phyloP scores from a whole-genome alignment of 495 filamentous ascomycete species.

The Glarea lozoyensis region DNA sequence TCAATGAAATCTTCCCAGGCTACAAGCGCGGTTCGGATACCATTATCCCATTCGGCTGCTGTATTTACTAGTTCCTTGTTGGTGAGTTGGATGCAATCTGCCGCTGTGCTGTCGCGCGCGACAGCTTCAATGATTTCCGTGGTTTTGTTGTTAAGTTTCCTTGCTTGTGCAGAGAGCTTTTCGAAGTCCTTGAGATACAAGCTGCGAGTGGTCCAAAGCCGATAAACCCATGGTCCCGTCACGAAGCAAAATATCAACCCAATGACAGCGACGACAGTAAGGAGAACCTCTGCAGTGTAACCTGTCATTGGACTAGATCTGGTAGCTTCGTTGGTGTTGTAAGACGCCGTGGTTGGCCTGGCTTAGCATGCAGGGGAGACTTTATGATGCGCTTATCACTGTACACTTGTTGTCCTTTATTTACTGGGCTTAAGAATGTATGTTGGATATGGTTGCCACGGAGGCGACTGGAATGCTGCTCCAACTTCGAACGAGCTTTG shows the following conservation, averaged over 20 bases:
- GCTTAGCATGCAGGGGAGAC: too few relatives aligned
- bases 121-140: neutral
- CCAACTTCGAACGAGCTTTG: too few relatives aligned
- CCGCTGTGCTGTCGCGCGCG: neutral
- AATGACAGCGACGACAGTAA: neutral
- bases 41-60: conserved; percentile 8
- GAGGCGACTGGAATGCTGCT: too few relatives aligned
- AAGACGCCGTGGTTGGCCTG: too few relatives aligned
- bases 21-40: conserved; percentile 5
- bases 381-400: too few relatives aligned
- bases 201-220: neutral
- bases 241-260: neutral
- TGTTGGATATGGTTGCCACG: too few relatives aligned
- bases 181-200: conserved; percentile 7
- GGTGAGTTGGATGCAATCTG: neutral
- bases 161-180: conserved; percentile 7
- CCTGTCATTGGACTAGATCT: too few relatives aligned
- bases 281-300: neutral
- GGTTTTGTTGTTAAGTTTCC: conserved; percentile 3
- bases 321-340: too few relatives aligned
- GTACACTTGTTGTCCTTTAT: too few relatives aligned
- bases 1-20: conserved; percentile 13
- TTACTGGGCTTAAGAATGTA: too few relatives aligned
- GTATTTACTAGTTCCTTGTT: neutral
- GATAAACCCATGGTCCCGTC: neutral